phyloP scores from a whole-genome alignment of 805 yeast species.

The Cyberlindnera bimundalis region DNA sequence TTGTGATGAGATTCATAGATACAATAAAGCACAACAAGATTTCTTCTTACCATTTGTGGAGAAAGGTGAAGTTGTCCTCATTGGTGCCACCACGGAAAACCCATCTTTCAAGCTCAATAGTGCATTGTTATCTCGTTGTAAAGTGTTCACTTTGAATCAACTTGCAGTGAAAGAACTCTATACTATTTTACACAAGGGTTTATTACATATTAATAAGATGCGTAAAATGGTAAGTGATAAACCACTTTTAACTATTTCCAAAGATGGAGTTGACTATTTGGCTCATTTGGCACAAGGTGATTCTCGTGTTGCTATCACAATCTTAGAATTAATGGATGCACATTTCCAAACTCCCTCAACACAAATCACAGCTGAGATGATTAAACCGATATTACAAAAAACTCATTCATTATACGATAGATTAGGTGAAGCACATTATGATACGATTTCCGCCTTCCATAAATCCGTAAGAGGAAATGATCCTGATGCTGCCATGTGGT shows the following conservation, averaged over 20 bases:
- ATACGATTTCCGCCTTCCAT: conserved; percentile 93
- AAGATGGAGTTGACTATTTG: conserved; percentile 61
- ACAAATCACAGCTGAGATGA: conserved; percentile 15
- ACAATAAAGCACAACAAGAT: conserved; percentile 85
- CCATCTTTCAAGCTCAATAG: conserved; percentile 79
- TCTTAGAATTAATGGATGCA: conserved; percentile 70
- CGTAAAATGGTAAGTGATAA: conserved; percentile 50
- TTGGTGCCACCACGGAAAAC: conserved; percentile 98
- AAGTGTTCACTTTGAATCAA: conserved; percentile 65
- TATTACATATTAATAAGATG: conserved; percentile 54
- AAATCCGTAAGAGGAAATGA: conserved; percentile 88
- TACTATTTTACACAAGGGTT: conserved; percentile 54
- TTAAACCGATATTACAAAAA: conserved; percentile 44
- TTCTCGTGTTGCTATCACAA: conserved; percentile 76
- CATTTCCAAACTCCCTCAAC: conserved; percentile 31
- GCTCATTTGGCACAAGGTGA: conserved; percentile 83
- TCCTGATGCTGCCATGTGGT: conserved; percentile 86
- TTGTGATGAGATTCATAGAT: conserved; percentile 91
- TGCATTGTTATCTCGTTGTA: conserved; percentile 82
- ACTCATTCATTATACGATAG: conserved; percentile 71
- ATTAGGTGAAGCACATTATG: conserved; percentile 91
- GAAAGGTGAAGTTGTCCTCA: conserved; percentile 70
- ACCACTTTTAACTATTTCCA: conserved; percentile 49
- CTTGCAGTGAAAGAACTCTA: conserved; percentile 47
- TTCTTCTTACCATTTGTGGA: conserved; percentile 81